Conservation (phyloP, 2,329 filamentous ascomycete species). For the Cryoendolithus antarcticus region DNA sequence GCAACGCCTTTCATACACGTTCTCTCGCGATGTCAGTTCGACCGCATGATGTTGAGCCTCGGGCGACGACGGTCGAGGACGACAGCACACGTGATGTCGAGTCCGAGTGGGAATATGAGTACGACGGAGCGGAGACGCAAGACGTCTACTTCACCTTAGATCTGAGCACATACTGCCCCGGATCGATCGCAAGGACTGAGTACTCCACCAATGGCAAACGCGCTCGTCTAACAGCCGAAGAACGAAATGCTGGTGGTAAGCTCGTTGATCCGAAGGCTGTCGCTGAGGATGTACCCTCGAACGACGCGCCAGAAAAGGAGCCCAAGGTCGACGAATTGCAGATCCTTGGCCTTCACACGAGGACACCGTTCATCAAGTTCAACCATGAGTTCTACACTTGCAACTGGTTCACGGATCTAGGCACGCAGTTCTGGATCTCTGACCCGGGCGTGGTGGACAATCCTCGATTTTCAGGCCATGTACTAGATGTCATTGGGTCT, state of each 20-base stretch:
- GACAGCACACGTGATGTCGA: conserved; percentile 17
- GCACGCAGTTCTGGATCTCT: conserved; percentile 58
- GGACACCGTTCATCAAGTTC: conserved; percentile 68
- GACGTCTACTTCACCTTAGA: conserved; percentile 50
- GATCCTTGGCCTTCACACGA: conserved; percentile 68
- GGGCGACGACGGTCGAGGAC: too few relatives aligned
- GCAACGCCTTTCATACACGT: too few relatives aligned
- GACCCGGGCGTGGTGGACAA: conserved; percentile 26
- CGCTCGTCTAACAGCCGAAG: not conserved
- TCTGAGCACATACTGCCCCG: conserved; percentile 32
- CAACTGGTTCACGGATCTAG: conserved; percentile 69
- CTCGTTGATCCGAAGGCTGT: not conserved
- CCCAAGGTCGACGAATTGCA: conserved; percentile 44
- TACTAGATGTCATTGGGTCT: conserved; percentile 60
- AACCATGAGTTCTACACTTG: conserved; percentile 67
- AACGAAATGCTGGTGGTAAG: not conserved
- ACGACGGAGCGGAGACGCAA: conserved; percentile 44
- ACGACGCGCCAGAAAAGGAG: not conserved
- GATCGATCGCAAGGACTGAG: conserved; percentile 10
- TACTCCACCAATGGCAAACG: conserved; percentile 5
- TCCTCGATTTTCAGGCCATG: conserved; percentile 40
- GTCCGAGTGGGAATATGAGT: conserved; percentile 51
- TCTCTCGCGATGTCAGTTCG: too few relatives aligned
- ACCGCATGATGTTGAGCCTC: too few relatives aligned
- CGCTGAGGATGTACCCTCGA: not conserved